phyloP scores from a whole-genome alignment of 164 flowering plant species.

The Liquidambar formosana region DNA sequence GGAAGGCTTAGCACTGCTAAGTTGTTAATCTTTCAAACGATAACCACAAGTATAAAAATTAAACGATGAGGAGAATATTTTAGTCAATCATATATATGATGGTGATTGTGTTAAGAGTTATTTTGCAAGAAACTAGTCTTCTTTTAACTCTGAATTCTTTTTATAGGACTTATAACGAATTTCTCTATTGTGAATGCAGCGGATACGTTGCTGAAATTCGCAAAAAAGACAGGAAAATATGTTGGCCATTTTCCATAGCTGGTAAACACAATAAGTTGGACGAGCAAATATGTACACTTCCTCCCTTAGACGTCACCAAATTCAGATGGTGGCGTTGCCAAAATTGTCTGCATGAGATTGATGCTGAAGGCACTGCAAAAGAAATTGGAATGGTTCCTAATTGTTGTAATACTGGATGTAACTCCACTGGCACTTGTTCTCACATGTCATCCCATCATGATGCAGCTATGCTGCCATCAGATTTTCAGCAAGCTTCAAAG shows the following conservation, averaged over 20 bases:
- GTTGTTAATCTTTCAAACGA: no score
- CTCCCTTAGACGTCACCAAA: constrained; percentile 51
- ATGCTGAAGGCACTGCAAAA: constrained; percentile 6
- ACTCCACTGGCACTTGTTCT: constrained; percentile 11
- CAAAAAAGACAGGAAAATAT: constrained; percentile 40
- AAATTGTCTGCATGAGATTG: constrained; percentile 35
- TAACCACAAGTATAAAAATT: no score
- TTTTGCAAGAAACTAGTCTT: no score
- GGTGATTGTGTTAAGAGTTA: no score
- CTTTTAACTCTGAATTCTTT: not conserved
- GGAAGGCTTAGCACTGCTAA: no score
- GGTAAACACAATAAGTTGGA: constrained; percentile 21
- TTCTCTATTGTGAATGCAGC: constrained; percentile 41
- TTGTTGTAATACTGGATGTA: constrained; percentile 5
- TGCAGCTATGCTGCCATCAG: constrained; percentile 18
- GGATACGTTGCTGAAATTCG: constrained; percentile 64
- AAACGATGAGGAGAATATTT: no score
- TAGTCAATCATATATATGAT: no score
- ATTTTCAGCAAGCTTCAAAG: constrained; percentile 18
- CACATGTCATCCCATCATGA: constrained; percentile 12
- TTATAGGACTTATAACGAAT: not conserved
- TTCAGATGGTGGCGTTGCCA: constrained; percentile 68
- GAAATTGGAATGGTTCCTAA: constrained; percentile 13
- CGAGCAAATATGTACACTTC: constrained; percentile 35
- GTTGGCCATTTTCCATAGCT: constrained; percentile 56